Base-by-base conservation (phyloP, 495 filamentous ascomycete genomes). In the Polyplosphaeria fusca region DNA sequence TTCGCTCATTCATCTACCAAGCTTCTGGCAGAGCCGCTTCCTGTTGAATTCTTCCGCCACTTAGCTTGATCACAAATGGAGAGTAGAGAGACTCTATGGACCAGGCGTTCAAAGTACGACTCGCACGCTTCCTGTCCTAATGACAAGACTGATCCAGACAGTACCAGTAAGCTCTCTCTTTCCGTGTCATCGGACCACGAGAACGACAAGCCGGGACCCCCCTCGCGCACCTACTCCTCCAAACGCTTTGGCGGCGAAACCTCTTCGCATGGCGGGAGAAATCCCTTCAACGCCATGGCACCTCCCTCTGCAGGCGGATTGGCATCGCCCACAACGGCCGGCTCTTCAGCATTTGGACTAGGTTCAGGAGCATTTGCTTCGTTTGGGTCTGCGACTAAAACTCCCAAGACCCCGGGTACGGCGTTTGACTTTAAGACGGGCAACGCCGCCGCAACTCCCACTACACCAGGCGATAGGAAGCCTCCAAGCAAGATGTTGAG, bases 341-440 rank as follows among this genome's bases (percentile, higher is more conserved):
- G 89, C 55, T 94, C 94, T 5, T 90, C 85, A 52, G 91, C 91
- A 46, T 98, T 98, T 68, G 90, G 91, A 49, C 80, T 98, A 27
- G 93, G 93, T 37, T 89, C 89, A 27, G 93, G 93, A 56, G 93
- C 93, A 39, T 98, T 98, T 72, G 93, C 94, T 35, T 93, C 90
- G 4, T 98, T 98, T 73, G 92, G 93, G n/a, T 78, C 82, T 18
- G 79, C 84, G 13, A 75, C 79, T 5, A 92, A 90, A 71, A 88
- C 88, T 1, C 91, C 93, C 18, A 97, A 96, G 76, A 86, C 88
- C 5, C 86, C 89, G 23, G 88, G 89, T 30, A 84, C 85, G 48
- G 82, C 85, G 7, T 85, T 92, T 63, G 92, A 95, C 44, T 78
- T 86, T 55, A 75, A 79, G 43, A 74, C 71, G 49, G 73, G 82